Percentiles rank a stretch among this genome's conserved stretches.
These are phyloP conservation scores for Pythium dissotocum DNA, from an alignment of 352 stramenopile species.

Conservation along the genomic window DNA sequence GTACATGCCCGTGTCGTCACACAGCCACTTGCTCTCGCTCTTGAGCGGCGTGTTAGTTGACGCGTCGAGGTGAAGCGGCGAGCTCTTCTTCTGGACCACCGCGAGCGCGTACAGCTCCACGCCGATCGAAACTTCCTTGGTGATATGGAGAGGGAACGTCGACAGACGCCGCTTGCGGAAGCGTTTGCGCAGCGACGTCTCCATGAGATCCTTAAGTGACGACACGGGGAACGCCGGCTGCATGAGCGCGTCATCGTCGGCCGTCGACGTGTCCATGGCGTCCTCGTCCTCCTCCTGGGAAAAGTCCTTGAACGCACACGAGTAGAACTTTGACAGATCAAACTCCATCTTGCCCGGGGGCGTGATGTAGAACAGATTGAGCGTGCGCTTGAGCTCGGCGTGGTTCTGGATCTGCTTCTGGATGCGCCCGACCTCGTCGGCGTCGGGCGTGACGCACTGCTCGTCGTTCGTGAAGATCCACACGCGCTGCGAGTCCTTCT, in stretches of 20 bases:
- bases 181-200: constrained; percentile 74
- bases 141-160: constrained; percentile 65
- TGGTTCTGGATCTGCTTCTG: constrained; percentile 87
- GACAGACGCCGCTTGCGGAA: constrained; percentile 80
- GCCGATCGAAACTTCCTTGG: constrained; percentile 72
- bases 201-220: constrained; percentile 77
- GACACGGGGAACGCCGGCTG: constrained; percentile 74
- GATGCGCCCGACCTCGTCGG: constrained; percentile 58
- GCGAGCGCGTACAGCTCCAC: constrained; percentile 74
- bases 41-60: constrained; percentile 75
- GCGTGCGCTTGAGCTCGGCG: constrained; percentile 66
- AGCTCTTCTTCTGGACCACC: constrained; percentile 63
- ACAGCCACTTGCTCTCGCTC: constrained; percentile 85
- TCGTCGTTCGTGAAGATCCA: constrained; percentile 89
- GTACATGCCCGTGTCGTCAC: constrained; percentile 77
- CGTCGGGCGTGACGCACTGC: constrained; percentile 41
- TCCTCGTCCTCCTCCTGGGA: constrained; percentile 32
- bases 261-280: constrained; percentile 12
- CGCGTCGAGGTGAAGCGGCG: constrained; percentile 62
- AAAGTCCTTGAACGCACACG: constrained; percentile 70
- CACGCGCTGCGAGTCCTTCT: constrained; percentile 82
- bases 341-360: constrained; percentile 56
- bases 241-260: constrained; percentile 33
- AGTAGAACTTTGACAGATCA: constrained; percentile 61
- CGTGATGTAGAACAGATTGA: constrained; percentile 82